These are phyloP conservation scores for Asterella californica DNA, from an alignment of 225 moss, liverwort and hornwort species.

Conservation along the genomic window DNA sequence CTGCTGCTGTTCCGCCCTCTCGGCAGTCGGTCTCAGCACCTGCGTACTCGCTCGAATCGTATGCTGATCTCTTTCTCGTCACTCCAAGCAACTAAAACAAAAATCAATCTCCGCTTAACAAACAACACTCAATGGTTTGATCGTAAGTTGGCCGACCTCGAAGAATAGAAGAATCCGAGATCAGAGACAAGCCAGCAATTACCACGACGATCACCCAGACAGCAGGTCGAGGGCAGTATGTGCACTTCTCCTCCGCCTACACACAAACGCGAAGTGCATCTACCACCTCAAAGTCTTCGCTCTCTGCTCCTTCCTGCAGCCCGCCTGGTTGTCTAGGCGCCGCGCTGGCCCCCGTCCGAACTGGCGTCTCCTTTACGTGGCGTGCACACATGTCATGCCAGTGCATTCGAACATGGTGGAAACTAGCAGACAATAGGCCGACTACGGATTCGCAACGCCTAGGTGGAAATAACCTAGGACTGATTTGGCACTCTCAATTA, in stretches of 20 bases:
- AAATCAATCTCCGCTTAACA: neutral
- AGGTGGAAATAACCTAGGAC: neutral
- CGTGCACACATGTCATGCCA: constrained; percentile 14
- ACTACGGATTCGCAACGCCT: neutral
- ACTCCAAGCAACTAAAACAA: neutral
- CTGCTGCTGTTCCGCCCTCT: neutral
- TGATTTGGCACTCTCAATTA: neutral
- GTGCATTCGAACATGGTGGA: neutral
- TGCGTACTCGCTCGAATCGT: neutral
- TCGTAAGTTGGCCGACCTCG: neutral
- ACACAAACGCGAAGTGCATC: constrained; percentile 6
- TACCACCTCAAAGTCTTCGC: neutral
- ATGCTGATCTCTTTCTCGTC: neutral
- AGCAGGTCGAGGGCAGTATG: constrained; percentile 1
- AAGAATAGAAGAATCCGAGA: constrained; percentile 1
- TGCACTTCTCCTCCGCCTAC: constrained; percentile 1
- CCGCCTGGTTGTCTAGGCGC: constrained; percentile 3
- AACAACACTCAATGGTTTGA: neutral
- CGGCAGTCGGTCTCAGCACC: neutral
- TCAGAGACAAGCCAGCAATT: neutral
- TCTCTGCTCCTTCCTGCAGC: neutral
- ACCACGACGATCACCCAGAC: neutral
- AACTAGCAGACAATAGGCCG: neutral
- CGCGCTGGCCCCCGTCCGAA: constrained; percentile 10
- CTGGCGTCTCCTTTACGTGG: constrained; percentile 12